Evolutionary conservation across 495 filamentous ascomycete species (phyloP).

Genomic region (Tuber umbilicatum): DNA sequence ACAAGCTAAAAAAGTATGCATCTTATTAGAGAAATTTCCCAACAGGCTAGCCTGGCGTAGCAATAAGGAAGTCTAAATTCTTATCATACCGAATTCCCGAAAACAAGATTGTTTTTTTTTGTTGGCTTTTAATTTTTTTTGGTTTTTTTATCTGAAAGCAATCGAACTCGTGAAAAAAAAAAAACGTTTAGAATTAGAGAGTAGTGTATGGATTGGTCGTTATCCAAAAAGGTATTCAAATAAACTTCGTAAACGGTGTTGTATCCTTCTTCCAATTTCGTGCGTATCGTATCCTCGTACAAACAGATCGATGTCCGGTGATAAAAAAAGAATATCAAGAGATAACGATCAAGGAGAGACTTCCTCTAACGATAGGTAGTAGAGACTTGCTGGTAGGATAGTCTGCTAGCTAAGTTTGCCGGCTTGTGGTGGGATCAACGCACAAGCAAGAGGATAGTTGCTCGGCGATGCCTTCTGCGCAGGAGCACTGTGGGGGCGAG

Average conservation of each 20-base stretch:
- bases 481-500: conserved; percentile 35
- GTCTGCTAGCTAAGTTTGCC: conserved; percentile 34
- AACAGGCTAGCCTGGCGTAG: not conserved
- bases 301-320: conserved; percentile 18
- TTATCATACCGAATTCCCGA: conserved; percentile 22
- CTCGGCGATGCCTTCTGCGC: conserved; percentile 30
- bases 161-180: conserved; percentile 15
- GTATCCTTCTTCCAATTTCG: conserved; percentile 26
- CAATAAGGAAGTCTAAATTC: conserved; percentile 8
- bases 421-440: conserved; percentile 31
- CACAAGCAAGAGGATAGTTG: conserved; percentile 19
- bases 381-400: conserved; percentile 11
- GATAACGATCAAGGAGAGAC: conserved; percentile 35
- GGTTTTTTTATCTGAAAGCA: conserved; percentile 7
- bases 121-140: conserved; percentile 9
- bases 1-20: conserved; percentile 19
- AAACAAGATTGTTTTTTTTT: conserved; percentile 18
- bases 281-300: conserved; percentile 19
- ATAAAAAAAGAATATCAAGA: conserved; percentile 20
- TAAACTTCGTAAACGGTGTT: conserved; percentile 23
- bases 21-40: conserved; percentile 14
- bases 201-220: conserved; percentile 16
- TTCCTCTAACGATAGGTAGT: conserved; percentile 12
- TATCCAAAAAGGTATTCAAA: conserved; percentile 32
- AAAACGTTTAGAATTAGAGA: conserved; percentile 13